Base-by-base conservation (phyloP, 768 basidiomycete species). In the Macrolepiota albuminosa region DNA sequence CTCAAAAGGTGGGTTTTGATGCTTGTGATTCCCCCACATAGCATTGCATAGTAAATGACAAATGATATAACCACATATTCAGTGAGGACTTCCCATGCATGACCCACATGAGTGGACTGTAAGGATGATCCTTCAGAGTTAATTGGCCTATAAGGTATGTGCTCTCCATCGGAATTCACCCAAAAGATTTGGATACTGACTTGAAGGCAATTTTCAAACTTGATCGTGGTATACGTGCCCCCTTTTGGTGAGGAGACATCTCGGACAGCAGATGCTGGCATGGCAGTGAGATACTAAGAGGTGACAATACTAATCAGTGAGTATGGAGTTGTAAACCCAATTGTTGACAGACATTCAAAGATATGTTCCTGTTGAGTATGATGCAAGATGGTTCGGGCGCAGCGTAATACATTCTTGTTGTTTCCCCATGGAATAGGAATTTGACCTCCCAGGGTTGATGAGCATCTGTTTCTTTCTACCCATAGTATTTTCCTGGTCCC, bases 381-480 rank as follows among this genome's bases (percentile, higher is more conserved):
- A 50, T 54, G 4, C 51, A 9, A 9, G 54, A 47, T 11, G 54
- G 56, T 3, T 33, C 3, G 14, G 39, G 24, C 33, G 7, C 16
- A n/a, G 63, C 40, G 39, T 39, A 58, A 24, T 53, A 64, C n/a
- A 58, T 58, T 43, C 37, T 39, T 29, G 3, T 2, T 0, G 46
- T 61, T 14, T 48, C 47, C n/a, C 24, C 49, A 13, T 45, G 39
- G n/a, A 16, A n/a, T 6, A 31, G 46, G 40, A 61, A 18, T 6
- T 31, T 7, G 10, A 61, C 63, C 37, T 58, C 60, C 63, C 60
- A 64, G n/a, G 57, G 57, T 21, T 61, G 56, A 31, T 46, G 48
- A 24, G 61, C 45, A 21, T 52, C 31, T 1, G 63, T 56, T 36
- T 16, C 7, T 4, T 1, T 6, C 11, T 6, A 9, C 10, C 3